These are phyloP conservation scores for Nissolia schottii DNA, from an alignment of 306 rosid genomes.

Conservation along the genomic window DNA sequence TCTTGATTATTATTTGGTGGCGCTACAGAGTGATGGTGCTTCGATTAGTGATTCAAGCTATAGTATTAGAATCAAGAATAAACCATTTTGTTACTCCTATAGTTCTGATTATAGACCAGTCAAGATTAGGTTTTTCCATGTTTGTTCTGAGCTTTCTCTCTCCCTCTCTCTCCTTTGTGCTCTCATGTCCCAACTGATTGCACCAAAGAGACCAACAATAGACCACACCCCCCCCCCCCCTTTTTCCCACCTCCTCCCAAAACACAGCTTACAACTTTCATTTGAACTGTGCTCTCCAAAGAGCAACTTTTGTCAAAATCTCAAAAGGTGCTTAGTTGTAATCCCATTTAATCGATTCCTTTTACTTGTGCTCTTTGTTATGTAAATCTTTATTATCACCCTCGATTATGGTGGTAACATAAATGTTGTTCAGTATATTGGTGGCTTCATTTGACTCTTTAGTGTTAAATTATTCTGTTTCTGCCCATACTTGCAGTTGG, in stretches of 20 bases:
- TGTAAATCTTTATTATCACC: not conserved
- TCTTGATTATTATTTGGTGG: too few species aligned
- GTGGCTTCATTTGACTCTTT: not conserved
- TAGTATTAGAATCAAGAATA: not conserved
- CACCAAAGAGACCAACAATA: too few species aligned
- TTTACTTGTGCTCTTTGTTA: not conserved
- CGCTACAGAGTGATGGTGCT: not conserved
- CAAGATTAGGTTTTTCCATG: not conserved
- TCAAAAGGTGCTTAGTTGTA: too few species aligned
- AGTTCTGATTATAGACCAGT: not conserved
- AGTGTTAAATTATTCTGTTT: not conserved
- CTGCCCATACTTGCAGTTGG: not conserved
- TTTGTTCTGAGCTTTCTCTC: not conserved
- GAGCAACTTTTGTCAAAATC: too few species aligned
- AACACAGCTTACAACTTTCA: too few species aligned
- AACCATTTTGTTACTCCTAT: not conserved
- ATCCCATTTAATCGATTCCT: too few species aligned
- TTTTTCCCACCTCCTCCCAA: too few species aligned
- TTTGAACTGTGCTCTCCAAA: too few species aligned
- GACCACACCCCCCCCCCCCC: too few species aligned
- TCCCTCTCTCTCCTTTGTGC: too few species aligned
- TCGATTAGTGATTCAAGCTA: not conserved
- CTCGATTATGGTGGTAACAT: not conserved
- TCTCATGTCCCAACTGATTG: too few species aligned
- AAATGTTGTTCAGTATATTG: not conserved